Percentiles rank a stretch among this genome's conserved stretches.
These are phyloP conservation scores for Boletales sp. DNA, from an alignment of 768 basidiomycete species.

Conservation along the genomic window DNA sequence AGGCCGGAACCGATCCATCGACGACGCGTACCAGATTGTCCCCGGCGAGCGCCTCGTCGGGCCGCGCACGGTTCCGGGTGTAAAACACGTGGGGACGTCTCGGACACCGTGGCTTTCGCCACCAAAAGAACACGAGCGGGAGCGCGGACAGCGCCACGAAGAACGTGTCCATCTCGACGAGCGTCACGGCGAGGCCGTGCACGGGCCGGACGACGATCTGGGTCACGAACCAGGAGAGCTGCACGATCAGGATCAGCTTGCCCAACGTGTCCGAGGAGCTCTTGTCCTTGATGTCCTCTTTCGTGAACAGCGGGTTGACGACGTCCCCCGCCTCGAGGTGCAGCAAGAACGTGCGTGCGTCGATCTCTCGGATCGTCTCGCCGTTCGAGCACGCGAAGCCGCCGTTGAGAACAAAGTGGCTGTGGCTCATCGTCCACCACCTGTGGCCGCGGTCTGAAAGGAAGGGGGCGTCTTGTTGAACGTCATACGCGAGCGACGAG, in stretches of 20 bases:
- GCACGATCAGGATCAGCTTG: neutral
- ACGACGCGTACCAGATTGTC: too few species aligned
- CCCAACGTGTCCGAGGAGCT: neutral
- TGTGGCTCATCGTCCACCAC: constrained; percentile 2
- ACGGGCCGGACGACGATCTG: neutral
- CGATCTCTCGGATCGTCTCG: neutral
- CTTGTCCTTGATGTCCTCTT: neutral
- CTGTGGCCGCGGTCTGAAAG: neutral
- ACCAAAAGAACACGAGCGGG: neutral
- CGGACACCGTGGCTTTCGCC: neutral
- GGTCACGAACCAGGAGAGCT: neutral
- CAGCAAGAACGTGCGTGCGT: neutral
- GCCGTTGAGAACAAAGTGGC: neutral
- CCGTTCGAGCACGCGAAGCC: neutral
- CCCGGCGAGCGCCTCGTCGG: too few species aligned
- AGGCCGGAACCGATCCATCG: too few species aligned
- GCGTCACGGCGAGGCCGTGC: neutral
- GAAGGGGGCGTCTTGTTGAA: neutral
- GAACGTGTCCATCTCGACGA: neutral
- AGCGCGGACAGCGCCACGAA: neutral
- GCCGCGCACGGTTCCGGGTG: too few species aligned
- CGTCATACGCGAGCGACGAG: too few species aligned
- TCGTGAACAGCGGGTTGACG: neutral
- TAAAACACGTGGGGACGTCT: neutral
- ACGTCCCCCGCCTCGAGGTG: neutral